Evolutionary conservation across 2,329 filamentous ascomycete genomes (phyloP), one percentile per base, ranked within the genome.

Genomic region (Drechmeria coniospora): DNA sequence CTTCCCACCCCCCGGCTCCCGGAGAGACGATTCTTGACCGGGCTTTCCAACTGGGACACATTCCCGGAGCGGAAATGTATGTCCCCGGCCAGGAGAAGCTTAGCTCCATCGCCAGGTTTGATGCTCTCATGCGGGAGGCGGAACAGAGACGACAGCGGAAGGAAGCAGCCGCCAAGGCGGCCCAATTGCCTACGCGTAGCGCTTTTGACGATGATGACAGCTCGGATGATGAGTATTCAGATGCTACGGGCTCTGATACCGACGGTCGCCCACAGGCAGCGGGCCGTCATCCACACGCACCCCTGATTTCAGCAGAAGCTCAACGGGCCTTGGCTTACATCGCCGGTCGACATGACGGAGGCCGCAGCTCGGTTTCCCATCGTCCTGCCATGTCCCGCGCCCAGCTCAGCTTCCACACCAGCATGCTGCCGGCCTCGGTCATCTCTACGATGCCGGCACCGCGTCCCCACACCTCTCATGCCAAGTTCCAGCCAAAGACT

Each of bases 1-100:
- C 61, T 2, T 59, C 57, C 38, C 64, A 66, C 0, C 66, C 68
- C 1, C 62, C 65, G 2, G 51, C 49, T 1, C 66, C 65, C 2
- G 60, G 72, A 11, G 72, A 78, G 47, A 75, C 73, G 0, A 77
- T 78, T 28, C 47, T 77, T n/a, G 73, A 78, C 43, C 54, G 73
- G 21, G 73, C 73, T 0, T 77, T 78, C 39, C 68, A 74, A 38
- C 50, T 77, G 50, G 59, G 66, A 7, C 69, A 57, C 32, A 74
- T 77, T 19, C 72, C 72, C 11, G 72, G 72, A 5, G 67, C 66
- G 3, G 68, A 72, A 8, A 50, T 53, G 6, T 56, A 64, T 27
- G 38, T 59, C 2, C 60, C 63, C 1, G 70, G 70, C 4, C 68
- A 74, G 34, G 69, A 74, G 37, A 73, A 74, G 32, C 51, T 76